Base-by-base conservation (phyloP, 2,329 filamentous ascomycete genomes). In the Amauroascus niger region DNA sequence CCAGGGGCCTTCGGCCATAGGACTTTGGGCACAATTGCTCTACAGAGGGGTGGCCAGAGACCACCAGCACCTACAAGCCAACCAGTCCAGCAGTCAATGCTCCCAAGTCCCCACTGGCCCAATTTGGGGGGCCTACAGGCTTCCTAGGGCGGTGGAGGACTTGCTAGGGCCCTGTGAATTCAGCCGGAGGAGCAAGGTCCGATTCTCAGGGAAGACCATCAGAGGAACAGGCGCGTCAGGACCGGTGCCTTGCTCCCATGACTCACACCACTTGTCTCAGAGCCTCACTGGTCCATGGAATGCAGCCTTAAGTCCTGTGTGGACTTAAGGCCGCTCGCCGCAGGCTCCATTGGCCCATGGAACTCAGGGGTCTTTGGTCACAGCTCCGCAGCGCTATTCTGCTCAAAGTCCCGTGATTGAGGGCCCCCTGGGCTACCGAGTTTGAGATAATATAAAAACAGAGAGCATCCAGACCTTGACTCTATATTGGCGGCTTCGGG, bases 131-230 rank as follows among this genome's bases (percentile, higher is more conserved):
- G 39, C 16, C 39, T 43, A 43, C 16, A n/a, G 13, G 14, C 26
- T 4, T 11, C 35, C n/a, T 39, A 39, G 35, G n/a, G 35, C 35
- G 35, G 5, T 39, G 35, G 35, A 39, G 20, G 14, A 28, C 24
- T 44, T 44, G 8, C 41, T 44, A 44, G 41, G 16, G 16, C 41
- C 41, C 41, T 44, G 41, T 44, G 41, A 44, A 44, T 44, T 44
- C 41, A 44, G 41, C 8, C 11, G 41, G 41, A 44, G 41, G 41
- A 44, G 20, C 44, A 32, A 46, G 6, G 26, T 46, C 44, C 26
- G 44, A 46, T 30, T 16, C 32, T 26, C 20, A 32, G 26, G 44
- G 44, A 46, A 46, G 6, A 32, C 14, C 26, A 20, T 46, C 26
- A 14, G 44, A 30, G 44, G 44, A 46, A 46, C 22, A 16, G 41